Evolutionary conservation across 2,329 filamentous ascomycete genomes (phyloP).

Genomic region (Alternaria gansuensis): DNA sequence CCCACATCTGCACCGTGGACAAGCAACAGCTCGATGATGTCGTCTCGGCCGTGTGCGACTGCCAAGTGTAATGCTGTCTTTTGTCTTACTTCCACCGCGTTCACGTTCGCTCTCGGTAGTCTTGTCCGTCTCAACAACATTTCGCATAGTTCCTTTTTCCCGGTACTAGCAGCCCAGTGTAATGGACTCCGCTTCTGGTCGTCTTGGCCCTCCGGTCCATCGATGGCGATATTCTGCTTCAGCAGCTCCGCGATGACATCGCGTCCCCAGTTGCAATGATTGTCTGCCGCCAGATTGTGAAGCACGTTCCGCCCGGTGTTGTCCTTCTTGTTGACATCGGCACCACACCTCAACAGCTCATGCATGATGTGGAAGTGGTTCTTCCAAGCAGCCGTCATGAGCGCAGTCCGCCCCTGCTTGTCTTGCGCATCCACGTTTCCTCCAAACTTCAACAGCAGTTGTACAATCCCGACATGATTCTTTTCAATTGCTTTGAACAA

Average conservation of each 20-base stretch:
- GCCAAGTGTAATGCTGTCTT: slow-evolving; percentile 52
- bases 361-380: slow-evolving; percentile 48
- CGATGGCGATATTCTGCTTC: slow-evolving; percentile 52
- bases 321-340: slow-evolving; percentile 53
- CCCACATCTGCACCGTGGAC: slow-evolving; percentile 44
- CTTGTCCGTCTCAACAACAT: slow-evolving; percentile 54
- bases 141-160: slow-evolving; percentile 61
- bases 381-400: slow-evolving; percentile 52
- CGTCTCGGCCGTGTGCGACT: slow-evolving; percentile 46
- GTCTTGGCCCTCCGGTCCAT: slow-evolving; percentile 54
- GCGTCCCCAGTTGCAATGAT: slow-evolving; percentile 59
- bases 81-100: slow-evolving; percentile 47
- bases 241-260: slow-evolving; percentile 57
- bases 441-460: slow-evolving; percentile 44
- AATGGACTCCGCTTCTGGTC: slow-evolving; percentile 62
- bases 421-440: slow-evolving; percentile 48
- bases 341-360: slow-evolving; percentile 49
- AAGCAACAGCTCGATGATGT: slow-evolving; percentile 49
- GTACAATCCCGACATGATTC: slow-evolving; percentile 43
- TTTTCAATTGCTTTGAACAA: slow-evolving; percentile 47
- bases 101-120: slow-evolving; percentile 43
- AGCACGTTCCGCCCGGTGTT: slow-evolving; percentile 47
- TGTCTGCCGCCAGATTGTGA: slow-evolving; percentile 52
- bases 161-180: slow-evolving; percentile 67
- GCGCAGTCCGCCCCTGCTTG: slow-evolving; percentile 49